Evolutionary conservation across 306 rosid genomes (phyloP), one percentile per base, ranked within the genome.

Genomic region (Pachyrhizus erosus): DNA sequence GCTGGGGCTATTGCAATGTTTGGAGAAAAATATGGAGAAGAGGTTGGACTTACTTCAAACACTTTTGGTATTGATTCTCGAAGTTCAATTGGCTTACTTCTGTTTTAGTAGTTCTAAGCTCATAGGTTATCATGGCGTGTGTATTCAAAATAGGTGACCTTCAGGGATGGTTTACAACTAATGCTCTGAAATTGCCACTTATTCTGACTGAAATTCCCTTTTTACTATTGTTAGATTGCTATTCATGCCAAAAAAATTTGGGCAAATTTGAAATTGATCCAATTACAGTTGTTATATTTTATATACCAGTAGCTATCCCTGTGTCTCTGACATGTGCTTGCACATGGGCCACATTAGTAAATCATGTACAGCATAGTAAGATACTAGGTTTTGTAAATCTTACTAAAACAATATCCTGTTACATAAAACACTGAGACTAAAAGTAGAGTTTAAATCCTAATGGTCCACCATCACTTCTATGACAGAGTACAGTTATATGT

Each of bases 1-100:
- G 96, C 93, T 9, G 99, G 99, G 69, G 99, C 98, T 77, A 92
- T 92, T 80, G 96, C 99, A 65, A 96, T 93, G 99, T 92, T 93
- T 87, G 99, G 98, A 33, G 99, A 96, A 86, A 96, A 91, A 85
- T 93, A 96, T 67, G 98, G 98, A 40, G 97, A 93, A 84, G 87
- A 92, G 99, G 99, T 96, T 75, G 78, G 82, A 76, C 75, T 85
- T 60, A 54, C 80, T 51, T 51, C 67, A 7, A 58, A 31, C 27
- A 40, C 61, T 75, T 87, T 9, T 82, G 46, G 42, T 74, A 48
- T 68, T 84, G 73, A 77, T 39, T 61, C 43, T 81, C 43, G 64
- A 57, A 72, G 27, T 77, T 81, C 18, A 24, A 49, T 67, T 52
- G 48, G 65, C 70, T 75, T 77, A 10, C 80, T 83, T 69, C 68